Conservation (phyloP, 2,329 filamentous ascomycete species). For the Sordariomycetes sp. region DNA sequence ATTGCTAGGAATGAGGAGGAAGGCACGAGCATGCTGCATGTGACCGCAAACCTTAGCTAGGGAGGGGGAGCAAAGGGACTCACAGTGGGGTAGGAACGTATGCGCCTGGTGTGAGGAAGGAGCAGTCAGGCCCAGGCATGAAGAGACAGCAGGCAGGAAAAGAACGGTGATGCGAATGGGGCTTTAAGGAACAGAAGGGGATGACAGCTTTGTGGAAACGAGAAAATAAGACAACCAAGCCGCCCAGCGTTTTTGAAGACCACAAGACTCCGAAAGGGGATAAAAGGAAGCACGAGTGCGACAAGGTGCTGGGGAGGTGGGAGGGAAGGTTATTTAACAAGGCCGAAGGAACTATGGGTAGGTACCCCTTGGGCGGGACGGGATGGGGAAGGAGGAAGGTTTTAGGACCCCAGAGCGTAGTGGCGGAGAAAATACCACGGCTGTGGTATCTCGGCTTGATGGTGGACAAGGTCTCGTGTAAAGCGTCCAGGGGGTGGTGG, state of each 20-base stretch:
- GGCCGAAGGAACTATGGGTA: background rate
- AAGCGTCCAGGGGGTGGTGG: conserved; percentile 1
- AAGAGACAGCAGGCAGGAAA: background rate
- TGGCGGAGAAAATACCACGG: conserved; percentile 6
- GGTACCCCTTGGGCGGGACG: background rate
- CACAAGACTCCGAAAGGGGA: conserved; percentile 4
- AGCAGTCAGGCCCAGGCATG: background rate
- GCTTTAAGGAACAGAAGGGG: background rate
- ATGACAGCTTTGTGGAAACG: background rate
- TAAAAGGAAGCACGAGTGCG: conserved; percentile 4
- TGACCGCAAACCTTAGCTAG: background rate
- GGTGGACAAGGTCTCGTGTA: conserved; percentile 5
- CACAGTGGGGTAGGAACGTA: background rate
- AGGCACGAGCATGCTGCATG: background rate
- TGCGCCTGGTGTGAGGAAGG: background rate
- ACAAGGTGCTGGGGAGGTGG: background rate
- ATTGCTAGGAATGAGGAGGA: background rate
- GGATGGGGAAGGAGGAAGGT: conserved; percentile 2
- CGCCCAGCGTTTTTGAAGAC: conserved; percentile 2
- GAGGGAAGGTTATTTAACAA: conserved; percentile 6
- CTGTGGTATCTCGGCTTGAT: conserved; percentile 6
- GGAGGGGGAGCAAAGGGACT: background rate
- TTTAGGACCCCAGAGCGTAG: background rate
- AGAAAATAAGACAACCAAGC: conserved; percentile 1
- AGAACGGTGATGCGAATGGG: background rate